Percentiles rank a stretch among this genome's conserved stretches.
Conservation (phyloP, 1,284 basidiomycete genomes). For the Trichosporon faecale region DNA sequence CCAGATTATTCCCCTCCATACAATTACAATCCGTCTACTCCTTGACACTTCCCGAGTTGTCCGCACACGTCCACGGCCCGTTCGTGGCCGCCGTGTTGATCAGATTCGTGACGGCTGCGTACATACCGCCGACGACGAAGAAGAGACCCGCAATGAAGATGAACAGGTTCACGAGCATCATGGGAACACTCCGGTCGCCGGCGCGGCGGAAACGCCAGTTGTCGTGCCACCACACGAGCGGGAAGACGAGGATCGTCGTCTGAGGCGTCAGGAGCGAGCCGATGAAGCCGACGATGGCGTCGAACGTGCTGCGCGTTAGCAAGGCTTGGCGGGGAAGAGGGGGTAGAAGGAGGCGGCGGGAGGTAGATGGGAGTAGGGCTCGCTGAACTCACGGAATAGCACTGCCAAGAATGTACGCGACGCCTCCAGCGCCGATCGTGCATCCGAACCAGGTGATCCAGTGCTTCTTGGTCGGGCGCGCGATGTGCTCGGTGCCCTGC, state of each 20-base stretch:
- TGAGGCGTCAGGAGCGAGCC: constrained; percentile 35
- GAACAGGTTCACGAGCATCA: constrained; percentile 16
- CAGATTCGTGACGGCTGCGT: constrained; percentile 36
- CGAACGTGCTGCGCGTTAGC: not conserved
- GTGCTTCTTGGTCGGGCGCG: constrained; percentile 59
- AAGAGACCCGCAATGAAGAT: constrained; percentile 31
- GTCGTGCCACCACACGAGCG: constrained; percentile 39
- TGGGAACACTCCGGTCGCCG: constrained; percentile 1
- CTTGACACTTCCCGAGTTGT: constrained; percentile 24
- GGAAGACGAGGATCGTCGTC: constrained; percentile 24
- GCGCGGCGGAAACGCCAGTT: constrained; percentile 25
- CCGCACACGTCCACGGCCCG: constrained; percentile 37
- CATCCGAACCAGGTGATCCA: constrained; percentile 60
- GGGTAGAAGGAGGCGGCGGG: not conserved
- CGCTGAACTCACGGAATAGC: constrained; percentile 17
- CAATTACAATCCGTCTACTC: not conserved
- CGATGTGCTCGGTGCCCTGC: constrained; percentile 59
- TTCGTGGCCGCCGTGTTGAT: constrained; percentile 23
- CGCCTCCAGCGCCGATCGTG: constrained; percentile 32
- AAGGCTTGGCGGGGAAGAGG: not conserved
- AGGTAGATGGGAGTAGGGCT: too few relatives aligned
- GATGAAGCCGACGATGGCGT: constrained; percentile 27
- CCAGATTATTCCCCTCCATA: not conserved
- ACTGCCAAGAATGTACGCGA: constrained; percentile 24
- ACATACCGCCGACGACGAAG: constrained; percentile 35